These are phyloP conservation scores for Tuber magnatum DNA, from an alignment of 495 filamentous ascomycete species.

Conservation along the genomic window DNA sequence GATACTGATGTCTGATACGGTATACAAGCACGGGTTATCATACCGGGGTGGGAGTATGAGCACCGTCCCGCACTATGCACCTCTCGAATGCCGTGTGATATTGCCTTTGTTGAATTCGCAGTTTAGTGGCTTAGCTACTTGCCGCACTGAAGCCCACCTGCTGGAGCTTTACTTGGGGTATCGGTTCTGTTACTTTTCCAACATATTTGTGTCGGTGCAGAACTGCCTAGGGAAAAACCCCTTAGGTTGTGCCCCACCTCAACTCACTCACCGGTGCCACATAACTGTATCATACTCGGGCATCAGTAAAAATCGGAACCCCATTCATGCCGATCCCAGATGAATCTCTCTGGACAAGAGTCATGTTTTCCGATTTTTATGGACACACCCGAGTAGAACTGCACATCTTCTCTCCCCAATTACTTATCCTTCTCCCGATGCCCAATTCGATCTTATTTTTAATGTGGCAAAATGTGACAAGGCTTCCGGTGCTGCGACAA, in stretches of 20 bases:
- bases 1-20: background rate
- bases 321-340: too few species aligned
- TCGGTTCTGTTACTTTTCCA: constrained; percentile 18
- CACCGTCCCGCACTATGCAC: background rate
- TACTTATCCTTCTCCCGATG: background rate
- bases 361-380: too few species aligned
- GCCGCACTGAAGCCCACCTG: background rate
- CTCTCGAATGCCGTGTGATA: background rate
- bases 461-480: constrained; percentile 38
- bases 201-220: background rate
- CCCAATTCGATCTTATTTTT: constrained; percentile 11
- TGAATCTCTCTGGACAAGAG: too few species aligned
- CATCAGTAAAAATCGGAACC: too few species aligned
- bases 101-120: background rate
- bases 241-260: background rate
- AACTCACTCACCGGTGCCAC: background rate
- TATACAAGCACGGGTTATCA: too few species aligned
- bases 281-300: background rate
- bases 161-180: constrained; percentile 11
- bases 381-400: background rate
- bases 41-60: background rate
- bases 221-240: background rate
- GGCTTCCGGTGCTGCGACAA: constrained; percentile 35
- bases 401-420: background rate
- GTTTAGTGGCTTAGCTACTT: background rate